A percentile compares a stretch with the other conserved stretches of the same genome.
phyloP scores from a whole-genome alignment of 2,329 filamentous ascomycete species.

The Penicillium sp. region DNA sequence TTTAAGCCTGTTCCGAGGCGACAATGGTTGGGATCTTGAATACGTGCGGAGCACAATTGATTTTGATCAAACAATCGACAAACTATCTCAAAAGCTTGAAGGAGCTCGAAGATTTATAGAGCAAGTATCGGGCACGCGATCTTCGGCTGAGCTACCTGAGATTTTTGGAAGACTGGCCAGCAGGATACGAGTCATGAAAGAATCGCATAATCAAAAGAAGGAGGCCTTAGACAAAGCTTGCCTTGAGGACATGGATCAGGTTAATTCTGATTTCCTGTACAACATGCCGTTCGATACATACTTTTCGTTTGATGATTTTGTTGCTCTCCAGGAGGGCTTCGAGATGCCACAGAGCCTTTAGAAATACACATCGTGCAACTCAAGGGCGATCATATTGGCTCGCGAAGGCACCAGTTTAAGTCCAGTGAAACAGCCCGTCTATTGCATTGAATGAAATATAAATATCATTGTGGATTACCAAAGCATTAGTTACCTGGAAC shows the following conservation, averaged over 20 bases:
- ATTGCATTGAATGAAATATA: too few relatives aligned
- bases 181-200: conserved; percentile 15
- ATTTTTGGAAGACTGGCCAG: conserved; percentile 13
- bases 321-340: background rate
- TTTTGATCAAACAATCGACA: conserved; percentile 23
- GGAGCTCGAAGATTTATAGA: conserved; percentile 8
- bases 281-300: conserved; percentile 16
- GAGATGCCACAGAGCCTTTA: background rate
- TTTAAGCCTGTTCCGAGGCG: conserved; percentile 25
- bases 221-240: conserved; percentile 12
- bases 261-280: conserved; percentile 15
- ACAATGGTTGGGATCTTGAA: conserved; percentile 30
- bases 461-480: too few relatives aligned
- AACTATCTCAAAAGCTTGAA: conserved; percentile 21
- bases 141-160: conserved; percentile 10
- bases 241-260: background rate
- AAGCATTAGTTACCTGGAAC: too few relatives aligned
- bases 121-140: background rate
- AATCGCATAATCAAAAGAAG: conserved; percentile 15
- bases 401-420: too few relatives aligned
- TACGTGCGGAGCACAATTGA: conserved; percentile 28
- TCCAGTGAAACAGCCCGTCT: too few relatives aligned
- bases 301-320: conserved; percentile 17
- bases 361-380: too few relatives aligned
- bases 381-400: too few relatives aligned